A percentile compares a stretch with the other conserved stretches of the same genome.
These are phyloP conservation scores for Saraca asoca DNA, from an alignment of 331 rosid genomes.

Conservation along the genomic window DNA sequence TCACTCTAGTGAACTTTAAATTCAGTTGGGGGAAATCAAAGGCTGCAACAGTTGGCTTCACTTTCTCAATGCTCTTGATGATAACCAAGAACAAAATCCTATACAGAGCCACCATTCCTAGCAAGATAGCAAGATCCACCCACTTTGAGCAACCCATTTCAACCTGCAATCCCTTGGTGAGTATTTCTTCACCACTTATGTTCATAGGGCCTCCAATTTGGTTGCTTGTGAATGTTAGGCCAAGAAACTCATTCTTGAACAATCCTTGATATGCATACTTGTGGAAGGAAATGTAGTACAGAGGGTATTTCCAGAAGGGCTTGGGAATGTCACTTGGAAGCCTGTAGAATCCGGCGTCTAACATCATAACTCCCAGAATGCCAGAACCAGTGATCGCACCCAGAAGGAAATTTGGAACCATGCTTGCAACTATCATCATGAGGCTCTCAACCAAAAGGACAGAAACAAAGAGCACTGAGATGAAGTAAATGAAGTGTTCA, in stretches of 20 bases:
- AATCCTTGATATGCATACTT: conserved; percentile 44
- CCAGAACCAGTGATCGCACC: conserved; percentile 60
- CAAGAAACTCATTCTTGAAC: conserved; percentile 39
- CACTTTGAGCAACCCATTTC: conserved; percentile 31
- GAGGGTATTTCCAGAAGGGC: conserved; percentile 56
- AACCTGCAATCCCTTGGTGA: conserved; percentile 31
- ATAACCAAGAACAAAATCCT: conserved; percentile 29
- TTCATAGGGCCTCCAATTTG: conserved; percentile 15
- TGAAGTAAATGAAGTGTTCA: conserved; percentile 43
- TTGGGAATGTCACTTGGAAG: conserved; percentile 53
- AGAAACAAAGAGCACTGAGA: conserved; percentile 39
- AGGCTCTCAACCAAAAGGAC: conserved; percentile 64
- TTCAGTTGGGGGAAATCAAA: conserved; percentile 17
- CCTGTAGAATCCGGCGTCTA: conserved; percentile 51
- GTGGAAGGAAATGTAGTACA: conserved; percentile 45
- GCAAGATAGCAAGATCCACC: conserved; percentile 36
- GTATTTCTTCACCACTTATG: conserved; percentile 33
- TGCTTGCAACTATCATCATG: conserved; percentile 68
- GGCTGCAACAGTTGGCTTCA: conserved; percentile 26
- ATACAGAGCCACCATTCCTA: conserved; percentile 20
- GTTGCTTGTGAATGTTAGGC: conserved; percentile 19
- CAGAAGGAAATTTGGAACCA: conserved; percentile 62
- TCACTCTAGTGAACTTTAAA: conserved; percentile 29
- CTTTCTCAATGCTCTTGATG: conserved; percentile 33
- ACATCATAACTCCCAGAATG: conserved; percentile 56